Evolutionary conservation across 2,329 filamentous ascomycete species (phyloP).

Genomic region (Alternaria angustiovoidea): DNA sequence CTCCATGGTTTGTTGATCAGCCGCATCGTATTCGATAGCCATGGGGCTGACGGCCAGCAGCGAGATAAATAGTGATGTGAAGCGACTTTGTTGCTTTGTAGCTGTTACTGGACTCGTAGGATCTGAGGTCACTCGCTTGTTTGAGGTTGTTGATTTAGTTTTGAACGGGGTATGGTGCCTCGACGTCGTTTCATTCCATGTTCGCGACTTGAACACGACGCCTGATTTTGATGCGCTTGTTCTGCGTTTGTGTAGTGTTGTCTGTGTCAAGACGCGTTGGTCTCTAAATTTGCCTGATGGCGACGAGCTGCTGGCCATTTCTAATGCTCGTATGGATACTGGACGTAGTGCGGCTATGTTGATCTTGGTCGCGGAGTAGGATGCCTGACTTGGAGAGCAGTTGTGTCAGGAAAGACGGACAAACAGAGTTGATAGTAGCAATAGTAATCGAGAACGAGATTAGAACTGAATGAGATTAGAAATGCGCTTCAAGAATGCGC

Average conservation of each 20-base stretch:
- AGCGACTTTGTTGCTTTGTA: constrained; percentile 22
- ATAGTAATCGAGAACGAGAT: neutral
- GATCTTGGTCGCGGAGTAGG: neutral
- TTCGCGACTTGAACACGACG: constrained; percentile 13
- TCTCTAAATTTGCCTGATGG: neutral
- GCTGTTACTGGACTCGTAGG: constrained; percentile 8
- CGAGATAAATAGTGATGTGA: constrained; percentile 29
- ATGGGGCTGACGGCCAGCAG: constrained; percentile 25
- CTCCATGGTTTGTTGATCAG: constrained; percentile 27
- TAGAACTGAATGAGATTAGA: neutral
- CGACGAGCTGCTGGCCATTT: neutral
- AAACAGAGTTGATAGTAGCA: neutral
- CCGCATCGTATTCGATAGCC: constrained; percentile 21
- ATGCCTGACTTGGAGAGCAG: too few species aligned
- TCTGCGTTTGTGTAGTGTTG: neutral
- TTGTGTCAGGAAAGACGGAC: neutral
- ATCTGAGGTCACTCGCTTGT: neutral
- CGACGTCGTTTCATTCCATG: neutral
- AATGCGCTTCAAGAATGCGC: neutral
- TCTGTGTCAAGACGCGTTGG: neutral
- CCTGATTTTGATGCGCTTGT: constrained; percentile 1
- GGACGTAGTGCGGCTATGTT: neutral
- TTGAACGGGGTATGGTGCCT: neutral
- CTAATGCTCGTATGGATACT: neutral
- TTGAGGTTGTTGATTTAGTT: neutral